Conservation (phyloP, 2,329 filamentous ascomycete genomes). For the Microascus cirrosus region DNA sequence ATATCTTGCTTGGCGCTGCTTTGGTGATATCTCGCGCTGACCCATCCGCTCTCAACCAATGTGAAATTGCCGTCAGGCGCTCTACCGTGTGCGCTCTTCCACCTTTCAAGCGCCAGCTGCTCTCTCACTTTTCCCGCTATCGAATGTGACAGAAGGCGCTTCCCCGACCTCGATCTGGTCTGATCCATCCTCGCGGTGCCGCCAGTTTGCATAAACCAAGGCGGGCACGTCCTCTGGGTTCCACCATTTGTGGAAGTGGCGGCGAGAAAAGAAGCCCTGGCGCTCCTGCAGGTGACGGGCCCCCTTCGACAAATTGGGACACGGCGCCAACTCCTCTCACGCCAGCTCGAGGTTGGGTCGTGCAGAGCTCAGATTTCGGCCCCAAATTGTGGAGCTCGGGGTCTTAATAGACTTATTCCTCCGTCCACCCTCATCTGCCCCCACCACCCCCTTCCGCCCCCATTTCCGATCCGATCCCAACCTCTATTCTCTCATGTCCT, state of each 20-base stretch:
- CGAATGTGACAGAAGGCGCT: background rate
- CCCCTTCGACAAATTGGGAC: background rate
- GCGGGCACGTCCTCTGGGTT: background rate
- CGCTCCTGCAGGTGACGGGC: background rate
- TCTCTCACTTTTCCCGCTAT: background rate
- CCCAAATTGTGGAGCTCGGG: background rate
- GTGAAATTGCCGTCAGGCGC: conserved; percentile 4
- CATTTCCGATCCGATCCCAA: background rate
- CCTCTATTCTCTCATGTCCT: background rate
- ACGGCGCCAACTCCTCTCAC: background rate
- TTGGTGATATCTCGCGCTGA: background rate
- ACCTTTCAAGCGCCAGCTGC: background rate
- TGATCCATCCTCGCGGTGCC: background rate
- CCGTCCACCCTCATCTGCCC: background rate
- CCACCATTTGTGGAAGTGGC: background rate
- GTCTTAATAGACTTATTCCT: background rate
- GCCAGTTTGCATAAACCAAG: background rate
- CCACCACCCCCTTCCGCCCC: conserved; percentile 1
- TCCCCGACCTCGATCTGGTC: background rate
- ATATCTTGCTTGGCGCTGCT: conserved; percentile 4
- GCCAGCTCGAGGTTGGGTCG: background rate
- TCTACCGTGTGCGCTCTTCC: background rate
- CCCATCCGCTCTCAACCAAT: conserved; percentile 12
- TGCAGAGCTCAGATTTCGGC: background rate
- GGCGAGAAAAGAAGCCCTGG: background rate